phyloP scores from a whole-genome alignment of 176 grass and related monocot genomes.

The Hordeum marinum region DNA sequence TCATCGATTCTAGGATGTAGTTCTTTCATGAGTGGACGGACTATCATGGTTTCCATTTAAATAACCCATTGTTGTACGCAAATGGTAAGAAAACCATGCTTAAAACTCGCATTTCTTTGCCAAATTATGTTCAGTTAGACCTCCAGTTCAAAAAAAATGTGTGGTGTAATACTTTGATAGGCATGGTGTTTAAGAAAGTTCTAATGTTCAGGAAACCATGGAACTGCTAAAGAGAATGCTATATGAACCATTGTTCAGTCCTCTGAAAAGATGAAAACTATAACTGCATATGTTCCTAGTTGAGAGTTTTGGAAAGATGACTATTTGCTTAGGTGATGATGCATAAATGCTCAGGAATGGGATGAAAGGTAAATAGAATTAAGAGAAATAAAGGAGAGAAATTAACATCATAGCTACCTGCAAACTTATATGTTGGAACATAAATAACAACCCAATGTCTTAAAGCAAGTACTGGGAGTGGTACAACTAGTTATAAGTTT shows the following conservation, averaged over 20 bases:
- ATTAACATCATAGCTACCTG: neutral
- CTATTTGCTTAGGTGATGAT: neutral
- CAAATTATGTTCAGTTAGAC: neutral
- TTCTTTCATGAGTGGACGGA: neutral
- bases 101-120: too few species aligned
- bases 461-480: neutral
- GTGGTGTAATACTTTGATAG: neutral
- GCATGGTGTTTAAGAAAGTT: neutral
- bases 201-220: neutral
- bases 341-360: neutral
- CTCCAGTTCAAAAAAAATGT: neutral
- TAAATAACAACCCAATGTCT: neutral
- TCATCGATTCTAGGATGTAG: neutral
- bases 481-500: neutral
- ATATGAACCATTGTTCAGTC: neutral
- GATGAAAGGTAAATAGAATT: neutral
- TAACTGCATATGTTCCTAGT: neutral
- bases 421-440: neutral
- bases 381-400: neutral
- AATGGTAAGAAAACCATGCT: neutral
- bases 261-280: neutral
- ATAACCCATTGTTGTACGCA: neutral
- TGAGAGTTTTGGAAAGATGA: neutral
- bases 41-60: neutral
- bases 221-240: neutral